Evolutionary conservation across 495 filamentous ascomycete genomes (phyloP).

Genomic region (Bacidia rubella): DNA sequence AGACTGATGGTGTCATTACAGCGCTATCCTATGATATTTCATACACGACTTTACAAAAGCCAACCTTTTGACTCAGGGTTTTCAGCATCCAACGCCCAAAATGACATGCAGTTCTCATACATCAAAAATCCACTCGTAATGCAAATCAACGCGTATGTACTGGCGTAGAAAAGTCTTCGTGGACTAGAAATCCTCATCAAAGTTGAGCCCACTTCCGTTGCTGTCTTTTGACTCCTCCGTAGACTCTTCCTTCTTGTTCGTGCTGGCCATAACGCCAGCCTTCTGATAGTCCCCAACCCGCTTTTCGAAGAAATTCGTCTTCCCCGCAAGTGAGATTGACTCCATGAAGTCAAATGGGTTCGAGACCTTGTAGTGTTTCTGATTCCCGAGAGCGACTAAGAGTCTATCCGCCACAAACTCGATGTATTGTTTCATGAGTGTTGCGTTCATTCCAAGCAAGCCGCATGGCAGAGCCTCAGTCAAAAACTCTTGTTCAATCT

Average conservation of each 20-base stretch:
- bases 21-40: no score
- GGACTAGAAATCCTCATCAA: conserved; percentile 85
- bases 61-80: no score
- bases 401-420: conserved; percentile 98
- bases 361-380: conserved; percentile 78
- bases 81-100: neutral
- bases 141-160: neutral
- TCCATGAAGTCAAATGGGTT: conserved; percentile 99
- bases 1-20: no score
- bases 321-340: conserved; percentile 93
- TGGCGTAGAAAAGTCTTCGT: neutral
- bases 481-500: conserved; percentile 94
- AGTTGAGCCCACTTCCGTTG: conserved; percentile 69
- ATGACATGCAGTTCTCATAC: neutral
- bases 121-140: neutral
- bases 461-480: conserved; percentile 85
- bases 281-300: conserved; percentile 99
- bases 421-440: conserved; percentile 98
- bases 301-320: conserved; percentile 99
- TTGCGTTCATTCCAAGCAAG: conserved; percentile 93
- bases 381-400: conserved; percentile 79
- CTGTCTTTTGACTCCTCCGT: conserved; percentile 43
- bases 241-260: conserved; percentile 58
- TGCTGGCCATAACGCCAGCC: conserved; percentile 93
- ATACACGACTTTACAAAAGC: no score